Conservation (phyloP, 2,329 filamentous ascomycete genomes). For the Domatiomyces globalis region DNA sequence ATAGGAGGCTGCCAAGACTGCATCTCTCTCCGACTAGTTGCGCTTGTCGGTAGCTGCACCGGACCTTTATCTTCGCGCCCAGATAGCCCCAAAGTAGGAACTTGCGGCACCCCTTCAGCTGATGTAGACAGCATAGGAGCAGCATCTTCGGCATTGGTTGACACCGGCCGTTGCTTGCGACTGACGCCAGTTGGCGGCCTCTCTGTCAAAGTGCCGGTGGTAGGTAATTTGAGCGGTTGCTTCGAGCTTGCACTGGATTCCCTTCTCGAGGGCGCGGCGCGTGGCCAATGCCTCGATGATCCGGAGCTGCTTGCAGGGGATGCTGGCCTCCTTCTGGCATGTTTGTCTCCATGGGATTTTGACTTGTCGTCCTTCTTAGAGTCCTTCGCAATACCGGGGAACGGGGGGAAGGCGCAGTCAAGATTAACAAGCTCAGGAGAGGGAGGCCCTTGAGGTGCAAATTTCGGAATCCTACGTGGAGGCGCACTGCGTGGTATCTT, state of each 20-base stretch:
- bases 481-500: conserved; percentile 25
- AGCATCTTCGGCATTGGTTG: not conserved
- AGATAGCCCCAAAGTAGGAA: not conserved
- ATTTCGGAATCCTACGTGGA: conserved; percentile 26
- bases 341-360: not conserved
- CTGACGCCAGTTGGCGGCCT: not conserved
- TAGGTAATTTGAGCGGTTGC: not conserved
- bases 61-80: not conserved
- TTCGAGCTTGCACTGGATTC: not conserved
- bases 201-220: not conserved
- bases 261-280: not conserved
- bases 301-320: not conserved
- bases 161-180: not conserved
- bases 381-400: conserved; percentile 24
- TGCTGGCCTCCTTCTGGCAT: not conserved
- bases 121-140: not conserved
- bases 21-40: not conserved
- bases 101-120: not conserved
- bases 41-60: not conserved
- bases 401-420: conserved; percentile 41
- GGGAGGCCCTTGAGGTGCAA: conserved; percentile 26
- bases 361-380: not conserved
- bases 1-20: not conserved
- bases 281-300: not conserved
- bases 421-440: conserved; percentile 35